Evolutionary conservation across 495 filamentous ascomycete genomes (phyloP).

Genomic region (Aspergillus baeticus): DNA sequence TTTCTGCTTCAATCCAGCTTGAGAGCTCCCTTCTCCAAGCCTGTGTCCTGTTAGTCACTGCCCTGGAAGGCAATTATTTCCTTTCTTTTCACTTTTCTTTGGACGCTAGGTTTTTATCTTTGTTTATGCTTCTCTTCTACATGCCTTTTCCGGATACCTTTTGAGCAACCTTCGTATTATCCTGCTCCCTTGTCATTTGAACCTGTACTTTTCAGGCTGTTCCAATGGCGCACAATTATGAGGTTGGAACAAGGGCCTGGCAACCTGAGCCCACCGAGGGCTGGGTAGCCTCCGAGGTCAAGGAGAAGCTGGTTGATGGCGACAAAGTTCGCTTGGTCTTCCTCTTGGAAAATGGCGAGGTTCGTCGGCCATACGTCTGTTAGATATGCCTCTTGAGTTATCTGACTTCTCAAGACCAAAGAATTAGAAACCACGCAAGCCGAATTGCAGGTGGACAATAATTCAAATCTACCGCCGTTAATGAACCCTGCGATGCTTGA

Average conservation of each 20-base stretch:
- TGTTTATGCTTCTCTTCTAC: constrained; percentile 7
- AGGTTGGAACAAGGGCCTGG: constrained; percentile 97
- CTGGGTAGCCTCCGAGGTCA: constrained; percentile 95
- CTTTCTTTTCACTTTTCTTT: constrained; percentile 5
- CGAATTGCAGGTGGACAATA: constrained; percentile 73
- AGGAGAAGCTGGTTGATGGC: constrained; percentile 80
- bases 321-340: constrained; percentile 86
- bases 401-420: constrained; percentile 58
- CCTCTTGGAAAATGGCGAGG: constrained; percentile 89
- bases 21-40: constrained; percentile 13
- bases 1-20: constrained; percentile 23
- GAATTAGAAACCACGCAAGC: constrained; percentile 77
- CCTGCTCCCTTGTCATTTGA: constrained; percentile 11
- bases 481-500: constrained; percentile 99
- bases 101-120: constrained; percentile 2
- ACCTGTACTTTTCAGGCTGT: constrained; percentile 1
- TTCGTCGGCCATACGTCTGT: constrained; percentile 35
- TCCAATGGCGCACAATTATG: constrained; percentile 90
- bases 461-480: constrained; percentile 73
- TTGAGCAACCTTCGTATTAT: constrained; percentile 14
- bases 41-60: background rate
- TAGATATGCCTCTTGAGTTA: no score
- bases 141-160: constrained; percentile 13
- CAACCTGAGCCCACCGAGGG: constrained; percentile 93
- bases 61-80: constrained; percentile 5